Percentiles rank a stretch among this genome's conserved stretches.
These are phyloP conservation scores for Harringtonia aguacate DNA, from an alignment of 2,329 filamentous ascomycete species.

Conservation along the genomic window DNA sequence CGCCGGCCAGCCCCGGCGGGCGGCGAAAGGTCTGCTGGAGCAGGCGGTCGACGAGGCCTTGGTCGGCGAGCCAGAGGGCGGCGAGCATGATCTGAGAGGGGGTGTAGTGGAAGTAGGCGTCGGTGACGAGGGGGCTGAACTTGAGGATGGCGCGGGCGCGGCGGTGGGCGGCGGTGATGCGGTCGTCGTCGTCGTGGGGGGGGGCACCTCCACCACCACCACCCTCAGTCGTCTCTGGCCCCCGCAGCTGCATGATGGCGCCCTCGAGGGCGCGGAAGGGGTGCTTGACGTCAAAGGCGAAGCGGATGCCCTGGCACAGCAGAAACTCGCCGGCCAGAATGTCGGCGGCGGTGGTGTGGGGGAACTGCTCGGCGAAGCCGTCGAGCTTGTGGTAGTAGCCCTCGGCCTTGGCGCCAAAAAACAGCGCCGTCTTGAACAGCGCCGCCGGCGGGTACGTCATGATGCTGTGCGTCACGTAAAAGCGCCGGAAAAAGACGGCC, in stretches of 20 bases:
- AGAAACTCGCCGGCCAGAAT: conserved; percentile 88
- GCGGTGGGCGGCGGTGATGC: conserved; percentile 54
- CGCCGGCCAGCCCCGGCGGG: conserved; percentile 13
- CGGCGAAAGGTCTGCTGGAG: conserved; percentile 27
- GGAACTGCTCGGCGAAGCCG: conserved; percentile 57
- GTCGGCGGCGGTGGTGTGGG: conserved; percentile 63
- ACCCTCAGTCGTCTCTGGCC: conserved; percentile 51
- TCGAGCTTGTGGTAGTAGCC: conserved; percentile 49
- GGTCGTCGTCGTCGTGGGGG: conserved; percentile 19
- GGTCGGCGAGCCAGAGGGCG: conserved; percentile 65
- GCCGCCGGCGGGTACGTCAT: conserved; percentile 93
- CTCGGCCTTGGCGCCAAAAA: conserved; percentile 89
- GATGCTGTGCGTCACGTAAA: conserved; percentile 90
- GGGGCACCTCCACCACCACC: background rate
- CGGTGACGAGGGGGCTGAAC: conserved; percentile 73
- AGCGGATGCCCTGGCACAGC: conserved; percentile 82
- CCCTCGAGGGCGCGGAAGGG: conserved; percentile 84
- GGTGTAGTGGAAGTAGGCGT: conserved; percentile 95
- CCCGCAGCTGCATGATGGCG: conserved; percentile 69
- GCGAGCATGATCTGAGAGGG: conserved; percentile 90
- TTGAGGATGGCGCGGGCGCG: conserved; percentile 64
- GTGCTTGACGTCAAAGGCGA: conserved; percentile 87
- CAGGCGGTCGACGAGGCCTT: conserved; percentile 42
- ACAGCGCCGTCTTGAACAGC: conserved; percentile 81
- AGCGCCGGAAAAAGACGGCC: conserved; percentile 81